Evolutionary conservation across 306 rosid species (phyloP).

Genomic region (Trifolium repens): DNA sequence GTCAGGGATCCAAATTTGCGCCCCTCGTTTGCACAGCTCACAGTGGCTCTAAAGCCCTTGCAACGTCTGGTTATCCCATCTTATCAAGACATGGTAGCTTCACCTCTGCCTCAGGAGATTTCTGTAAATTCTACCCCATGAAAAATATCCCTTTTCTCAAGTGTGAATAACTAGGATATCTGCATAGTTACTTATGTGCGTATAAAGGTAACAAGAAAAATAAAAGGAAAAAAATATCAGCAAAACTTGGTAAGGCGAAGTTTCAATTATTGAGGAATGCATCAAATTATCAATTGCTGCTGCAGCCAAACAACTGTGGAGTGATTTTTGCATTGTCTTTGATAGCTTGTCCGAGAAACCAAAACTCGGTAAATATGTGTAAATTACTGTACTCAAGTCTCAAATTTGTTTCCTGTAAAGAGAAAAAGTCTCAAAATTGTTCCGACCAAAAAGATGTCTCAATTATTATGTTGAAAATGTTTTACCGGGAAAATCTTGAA

Average conservation of each 20-base stretch:
- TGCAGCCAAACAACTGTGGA: constrained; percentile 54
- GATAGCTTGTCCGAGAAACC: constrained; percentile 45
- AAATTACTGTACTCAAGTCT: constrained; percentile 31
- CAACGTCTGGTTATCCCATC: constrained; percentile 75
- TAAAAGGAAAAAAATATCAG: constrained; percentile 24
- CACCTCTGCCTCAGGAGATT: constrained; percentile 72
- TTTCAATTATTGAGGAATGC: constrained; percentile 41
- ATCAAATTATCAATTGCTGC: constrained; percentile 43
- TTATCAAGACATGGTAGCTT: constrained; percentile 68
- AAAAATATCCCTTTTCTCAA: constrained; percentile 47
- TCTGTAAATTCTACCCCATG: constrained; percentile 83
- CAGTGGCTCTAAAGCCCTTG: constrained; percentile 79
- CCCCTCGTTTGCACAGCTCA: constrained; percentile 83
- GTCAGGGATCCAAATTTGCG: constrained; percentile 92
- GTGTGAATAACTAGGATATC: constrained; percentile 65
- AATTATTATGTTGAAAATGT: neutral
- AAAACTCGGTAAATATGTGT: constrained; percentile 37
- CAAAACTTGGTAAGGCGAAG: constrained; percentile 41
- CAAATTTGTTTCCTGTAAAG: constrained; percentile 6
- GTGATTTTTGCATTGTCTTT: constrained; percentile 57
- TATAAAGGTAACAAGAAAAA: constrained; percentile 30
- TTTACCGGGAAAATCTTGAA: neutral
- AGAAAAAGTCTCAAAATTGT: neutral
- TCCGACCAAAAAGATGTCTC: neutral
- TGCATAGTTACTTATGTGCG: constrained; percentile 38